Conservation (phyloP, 257 asterid species). For the Solanum lignicaule region DNA sequence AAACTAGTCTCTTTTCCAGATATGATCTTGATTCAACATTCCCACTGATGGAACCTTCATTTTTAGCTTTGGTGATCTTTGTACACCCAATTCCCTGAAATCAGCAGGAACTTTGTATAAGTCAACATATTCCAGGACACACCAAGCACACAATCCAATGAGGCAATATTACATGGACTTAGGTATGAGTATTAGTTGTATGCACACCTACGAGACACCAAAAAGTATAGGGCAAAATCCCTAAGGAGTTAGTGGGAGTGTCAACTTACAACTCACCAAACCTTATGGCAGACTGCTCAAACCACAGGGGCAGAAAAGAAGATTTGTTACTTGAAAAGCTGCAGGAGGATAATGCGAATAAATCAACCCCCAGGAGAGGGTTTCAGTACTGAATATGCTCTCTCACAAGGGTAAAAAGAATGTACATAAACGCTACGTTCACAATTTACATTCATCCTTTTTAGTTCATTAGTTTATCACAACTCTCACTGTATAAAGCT, state of each 20-base stretch:
- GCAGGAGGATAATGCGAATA: background rate
- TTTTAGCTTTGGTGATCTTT: slow-evolving; percentile 67
- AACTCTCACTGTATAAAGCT: background rate
- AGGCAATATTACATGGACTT: background rate
- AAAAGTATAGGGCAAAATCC: background rate
- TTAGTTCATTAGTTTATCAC: background rate
- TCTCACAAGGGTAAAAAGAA: background rate
- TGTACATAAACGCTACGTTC: background rate
- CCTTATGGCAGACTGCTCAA: background rate
- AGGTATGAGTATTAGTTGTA: background rate
- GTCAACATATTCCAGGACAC: background rate
- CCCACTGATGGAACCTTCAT: slow-evolving; percentile 49
- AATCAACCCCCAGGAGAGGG: background rate
- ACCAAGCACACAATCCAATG: background rate
- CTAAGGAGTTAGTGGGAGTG: background rate
- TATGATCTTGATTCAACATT: slow-evolving; percentile 86
- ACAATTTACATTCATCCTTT: background rate
- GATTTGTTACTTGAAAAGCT: background rate
- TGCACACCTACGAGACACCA: background rate
- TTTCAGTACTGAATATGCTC: background rate
- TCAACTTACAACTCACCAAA: background rate
- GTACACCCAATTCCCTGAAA: slow-evolving; percentile 95
- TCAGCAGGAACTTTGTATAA: background rate
- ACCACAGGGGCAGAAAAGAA: background rate
- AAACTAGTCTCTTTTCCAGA: slow-evolving; percentile 87